Evolutionary conservation across 1,284 basidiomycete species (phyloP), one percentile per base, ranked within the genome.

Genomic region (Lentinula novae-zelandiae): DNA sequence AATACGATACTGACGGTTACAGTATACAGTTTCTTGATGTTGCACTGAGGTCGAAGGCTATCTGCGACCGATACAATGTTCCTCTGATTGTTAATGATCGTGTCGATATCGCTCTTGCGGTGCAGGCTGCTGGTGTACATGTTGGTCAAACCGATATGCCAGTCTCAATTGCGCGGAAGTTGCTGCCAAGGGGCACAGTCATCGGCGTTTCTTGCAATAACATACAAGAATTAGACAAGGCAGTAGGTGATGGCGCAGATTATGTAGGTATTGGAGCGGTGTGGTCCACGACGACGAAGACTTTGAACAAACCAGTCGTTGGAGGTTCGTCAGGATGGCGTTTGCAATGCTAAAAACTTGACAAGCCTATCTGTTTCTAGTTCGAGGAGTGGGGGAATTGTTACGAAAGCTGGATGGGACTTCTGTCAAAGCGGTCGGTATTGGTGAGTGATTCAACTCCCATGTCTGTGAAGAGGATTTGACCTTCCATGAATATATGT

Each of bases 1-100:
- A 31, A 53, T 33, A 38, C 6, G 2, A 44, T 56, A 48, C 36
- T 34, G 27, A 54, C 13, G 58, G 17, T 63, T 12, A 20, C 15
- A 15, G n/a, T 5, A 34, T 38, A 8, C 5, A 94, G 88, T 96
- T 98, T 70, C 81, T 95, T 62, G 79, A 87, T 60, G 82, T 97
- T 60, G 94, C 95, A 0, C 72, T 73, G 56, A 74, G 78, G 63
- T 90, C 87, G 2, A 92, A 95, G 70, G 79, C 70, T 17, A 77
- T 98, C 22, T 96, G 93, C 70, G 83, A 88, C 68, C 83, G 83
- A 74, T 92, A 95, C 78, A 81, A 82, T 54, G 85, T 97, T 20
- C 94, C 93, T 0, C 78, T 98, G 33, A 78, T 98, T 62, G 92
- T 98, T 76, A 98, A 98, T 70, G 95, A 96, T 74, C 86, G 95